A percentile compares a stretch with the other conserved stretches of the same genome.
Evolutionary conservation across 2,329 filamentous ascomycete species (phyloP).

Genomic region (Aspergillus proliferans): DNA sequence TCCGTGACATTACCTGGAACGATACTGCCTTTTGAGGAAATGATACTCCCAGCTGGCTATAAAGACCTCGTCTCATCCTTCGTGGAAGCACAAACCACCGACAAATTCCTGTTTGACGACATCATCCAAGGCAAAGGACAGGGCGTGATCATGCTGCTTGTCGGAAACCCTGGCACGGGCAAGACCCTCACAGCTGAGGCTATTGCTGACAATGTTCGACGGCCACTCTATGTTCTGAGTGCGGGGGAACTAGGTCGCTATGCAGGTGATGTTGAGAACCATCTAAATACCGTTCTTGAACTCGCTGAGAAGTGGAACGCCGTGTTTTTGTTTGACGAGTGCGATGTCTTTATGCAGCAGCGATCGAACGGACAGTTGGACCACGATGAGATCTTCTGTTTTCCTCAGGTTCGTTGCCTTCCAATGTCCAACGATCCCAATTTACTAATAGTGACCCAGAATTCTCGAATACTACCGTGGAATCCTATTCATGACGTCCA

Average conservation of each 20-base stretch:
- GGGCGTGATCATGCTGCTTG: slow-evolving; percentile 11
- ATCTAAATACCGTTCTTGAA: slow-evolving; percentile 13
- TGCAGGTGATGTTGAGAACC: slow-evolving; percentile 7
- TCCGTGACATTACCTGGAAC: background rate
- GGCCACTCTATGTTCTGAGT: background rate
- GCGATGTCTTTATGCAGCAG: slow-evolving; percentile 10
- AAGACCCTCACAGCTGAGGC: slow-evolving; percentile 46
- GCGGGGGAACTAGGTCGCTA: slow-evolving; percentile 3
- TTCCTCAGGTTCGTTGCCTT: background rate
- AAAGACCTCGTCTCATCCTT: background rate
- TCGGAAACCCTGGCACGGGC: slow-evolving; percentile 20
- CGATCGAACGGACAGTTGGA: background rate
- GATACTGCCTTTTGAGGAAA: background rate
- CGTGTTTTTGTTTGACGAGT: slow-evolving; percentile 9
- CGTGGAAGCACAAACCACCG: background rate
- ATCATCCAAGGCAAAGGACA: slow-evolving; percentile 8
- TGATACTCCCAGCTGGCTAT: background rate
- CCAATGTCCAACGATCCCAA: background rate
- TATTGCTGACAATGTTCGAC: background rate
- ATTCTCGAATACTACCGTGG: slow-evolving; percentile 2
- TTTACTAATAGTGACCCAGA: background rate
- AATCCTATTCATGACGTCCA: slow-evolving; percentile 44
- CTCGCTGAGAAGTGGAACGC: slow-evolving; percentile 9
- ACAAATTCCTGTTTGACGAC: slow-evolving; percentile 19
- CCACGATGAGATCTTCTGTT: background rate